A percentile compares a stretch with the other conserved stretches of the same genome.
These are phyloP conservation scores for Annona squamosa DNA, from an alignment of 164 flowering plant genomes.

Conservation along the genomic window DNA sequence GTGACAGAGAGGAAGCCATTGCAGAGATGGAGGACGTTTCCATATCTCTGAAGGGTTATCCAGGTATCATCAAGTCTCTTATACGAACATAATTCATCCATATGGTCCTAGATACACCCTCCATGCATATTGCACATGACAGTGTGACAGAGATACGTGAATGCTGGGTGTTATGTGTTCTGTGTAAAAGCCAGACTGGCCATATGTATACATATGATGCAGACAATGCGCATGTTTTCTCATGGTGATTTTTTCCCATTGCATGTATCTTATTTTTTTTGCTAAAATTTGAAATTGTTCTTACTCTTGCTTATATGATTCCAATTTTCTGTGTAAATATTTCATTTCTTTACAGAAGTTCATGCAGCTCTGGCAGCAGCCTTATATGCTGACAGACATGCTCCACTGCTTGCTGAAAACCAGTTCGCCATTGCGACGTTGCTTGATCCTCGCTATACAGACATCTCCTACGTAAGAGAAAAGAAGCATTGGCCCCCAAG, in stretches of 20 bases:
- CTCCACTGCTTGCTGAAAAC: slow-evolving; percentile 57
- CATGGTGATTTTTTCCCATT: not conserved
- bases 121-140: not conserved
- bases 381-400: slow-evolving; percentile 53
- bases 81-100: not conserved
- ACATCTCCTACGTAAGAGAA: slow-evolving; percentile 52
- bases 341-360: slow-evolving; percentile 36
- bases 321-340: not conserved
- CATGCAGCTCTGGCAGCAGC: slow-evolving; percentile 78
- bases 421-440: slow-evolving; percentile 66
- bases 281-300: too few species aligned
- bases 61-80: slow-evolving; percentile 26
- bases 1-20: slow-evolving; percentile 60
- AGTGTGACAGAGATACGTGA: not conserved
- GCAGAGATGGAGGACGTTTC: slow-evolving; percentile 75
- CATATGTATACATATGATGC: not conserved
- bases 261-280: too few species aligned
- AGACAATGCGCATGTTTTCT: not conserved
- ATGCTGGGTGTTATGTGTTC: not conserved
- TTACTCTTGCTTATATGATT: too few species aligned
- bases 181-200: not conserved
- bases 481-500: slow-evolving; percentile 82
- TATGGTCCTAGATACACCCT: not conserved
- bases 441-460: slow-evolving; percentile 64
- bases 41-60: slow-evolving; percentile 61